phyloP scores from a whole-genome alignment of 2,329 filamentous ascomycete genomes.

The Colletotrichum siamense region DNA sequence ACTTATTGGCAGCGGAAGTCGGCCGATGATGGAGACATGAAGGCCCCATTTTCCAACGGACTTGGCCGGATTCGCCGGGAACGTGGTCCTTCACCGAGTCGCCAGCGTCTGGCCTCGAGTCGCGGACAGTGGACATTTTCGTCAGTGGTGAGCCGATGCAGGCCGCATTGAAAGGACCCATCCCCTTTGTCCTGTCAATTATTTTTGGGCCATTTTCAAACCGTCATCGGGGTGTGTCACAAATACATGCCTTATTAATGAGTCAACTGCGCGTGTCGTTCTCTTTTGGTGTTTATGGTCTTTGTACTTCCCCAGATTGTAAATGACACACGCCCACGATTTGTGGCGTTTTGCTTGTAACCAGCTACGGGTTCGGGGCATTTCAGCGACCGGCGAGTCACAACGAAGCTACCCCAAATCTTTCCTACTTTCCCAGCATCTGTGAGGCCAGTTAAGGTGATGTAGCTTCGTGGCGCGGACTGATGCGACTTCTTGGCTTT shows the following conservation, averaged over 20 bases:
- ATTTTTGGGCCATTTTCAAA: neutral
- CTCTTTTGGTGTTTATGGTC: neutral
- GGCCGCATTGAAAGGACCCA: constrained; percentile 6
- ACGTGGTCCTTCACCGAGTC: neutral
- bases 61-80: constrained; percentile 1
- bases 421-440: neutral
- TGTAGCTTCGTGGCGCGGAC: constrained; percentile 4
- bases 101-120: constrained; percentile 1
- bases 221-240: neutral
- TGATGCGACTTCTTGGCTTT: constrained; percentile 6
- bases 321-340: neutral
- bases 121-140: neutral
- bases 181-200: neutral
- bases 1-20: neutral
- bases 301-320: neutral
- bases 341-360: neutral
- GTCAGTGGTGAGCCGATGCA: neutral
- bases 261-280: neutral
- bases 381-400: neutral
- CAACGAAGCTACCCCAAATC: neutral
- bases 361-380: neutral
- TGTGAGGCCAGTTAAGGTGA: neutral
- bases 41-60: neutral
- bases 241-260: neutral
- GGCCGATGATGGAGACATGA: neutral